These are phyloP conservation scores for Blastocrithidia nonstop DNA, from an alignment of 208 protist genomes.

Conservation along the genomic window DNA sequence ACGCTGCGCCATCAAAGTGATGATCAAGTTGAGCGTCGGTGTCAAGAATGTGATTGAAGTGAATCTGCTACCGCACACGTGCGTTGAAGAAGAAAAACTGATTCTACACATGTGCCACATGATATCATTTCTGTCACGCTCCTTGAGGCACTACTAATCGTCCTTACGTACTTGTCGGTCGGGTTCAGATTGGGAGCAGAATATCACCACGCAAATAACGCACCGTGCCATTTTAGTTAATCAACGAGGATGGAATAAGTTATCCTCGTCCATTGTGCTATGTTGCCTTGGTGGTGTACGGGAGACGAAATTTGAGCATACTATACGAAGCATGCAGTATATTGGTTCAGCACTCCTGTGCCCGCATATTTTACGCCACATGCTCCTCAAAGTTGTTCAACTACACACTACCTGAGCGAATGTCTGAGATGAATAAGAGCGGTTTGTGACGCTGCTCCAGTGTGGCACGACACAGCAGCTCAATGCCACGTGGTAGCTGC, in stretches of 20 bases:
- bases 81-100: constrained; percentile 95
- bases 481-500: constrained; percentile 35
- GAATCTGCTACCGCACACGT: constrained; percentile 70
- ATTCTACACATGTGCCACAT: constrained; percentile 71
- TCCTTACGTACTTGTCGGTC: constrained; percentile 90
- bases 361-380: constrained; percentile 84
- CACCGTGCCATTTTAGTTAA: constrained; percentile 60
- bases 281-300: constrained; percentile 45
- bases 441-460: constrained; percentile 56
- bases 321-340: constrained; percentile 72
- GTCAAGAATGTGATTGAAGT: constrained; percentile 78
- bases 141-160: constrained; percentile 79
- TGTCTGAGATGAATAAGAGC: constrained; percentile 90
- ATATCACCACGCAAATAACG: constrained; percentile 83
- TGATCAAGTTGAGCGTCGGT: constrained; percentile 73
- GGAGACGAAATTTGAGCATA: constrained; percentile 94
- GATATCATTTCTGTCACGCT: constrained; percentile 44
- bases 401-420: constrained; percentile 76
- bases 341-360: constrained; percentile 85
- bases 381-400: constrained; percentile 83
- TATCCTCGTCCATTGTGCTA: not conserved
- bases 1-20: constrained; percentile 87
- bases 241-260: constrained; percentile 20
- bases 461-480: constrained; percentile 51
- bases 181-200: constrained; percentile 89